Evolutionary conservation across 1,284 basidiomycete species (phyloP).

Genomic region (Kwoniella shivajii): DNA sequence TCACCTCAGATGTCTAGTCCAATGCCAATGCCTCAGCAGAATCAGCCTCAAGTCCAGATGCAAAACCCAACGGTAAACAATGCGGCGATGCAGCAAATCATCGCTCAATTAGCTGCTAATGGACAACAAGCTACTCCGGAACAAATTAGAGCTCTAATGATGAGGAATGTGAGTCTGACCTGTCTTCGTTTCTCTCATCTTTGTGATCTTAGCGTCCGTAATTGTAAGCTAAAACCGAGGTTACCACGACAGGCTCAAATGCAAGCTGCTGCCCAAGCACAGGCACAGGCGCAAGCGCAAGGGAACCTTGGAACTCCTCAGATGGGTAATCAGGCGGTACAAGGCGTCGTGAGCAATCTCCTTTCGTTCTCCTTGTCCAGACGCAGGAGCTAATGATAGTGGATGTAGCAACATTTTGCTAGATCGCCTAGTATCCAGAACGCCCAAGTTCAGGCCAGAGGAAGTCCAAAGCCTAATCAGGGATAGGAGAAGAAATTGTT

Average conservation of each 20-base stretch:
- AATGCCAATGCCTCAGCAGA: conserved; percentile 7
- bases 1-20: conserved; percentile 23
- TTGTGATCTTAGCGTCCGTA: too few species aligned
- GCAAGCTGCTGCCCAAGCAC: conserved; percentile 12
- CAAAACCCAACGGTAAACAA: conserved; percentile 14
- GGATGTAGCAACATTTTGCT: conserved; percentile 24
- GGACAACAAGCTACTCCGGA: conserved; percentile 42
- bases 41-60: conserved; percentile 1
- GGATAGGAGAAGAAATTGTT: background rate
- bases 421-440: conserved; percentile 33
- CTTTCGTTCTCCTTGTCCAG: background rate
- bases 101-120: conserved; percentile 31
- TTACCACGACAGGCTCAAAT: conserved; percentile 12
- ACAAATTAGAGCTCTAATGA: conserved; percentile 30
- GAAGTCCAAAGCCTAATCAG: conserved; percentile 23
- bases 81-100: conserved; percentile 34
- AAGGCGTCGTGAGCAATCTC: conserved; percentile 20
- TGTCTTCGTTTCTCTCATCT: too few species aligned
- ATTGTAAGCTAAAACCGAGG: conserved; percentile 6
- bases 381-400: background rate
- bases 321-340: conserved; percentile 19
- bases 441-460: conserved; percentile 18
- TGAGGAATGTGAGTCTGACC: conserved; percentile 35
- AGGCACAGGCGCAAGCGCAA: conserved; percentile 25
- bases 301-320: conserved; percentile 18